Evolutionary conservation across 495 filamentous ascomycete species (phyloP).

Genomic region (Cenococcum geophilum): DNA sequence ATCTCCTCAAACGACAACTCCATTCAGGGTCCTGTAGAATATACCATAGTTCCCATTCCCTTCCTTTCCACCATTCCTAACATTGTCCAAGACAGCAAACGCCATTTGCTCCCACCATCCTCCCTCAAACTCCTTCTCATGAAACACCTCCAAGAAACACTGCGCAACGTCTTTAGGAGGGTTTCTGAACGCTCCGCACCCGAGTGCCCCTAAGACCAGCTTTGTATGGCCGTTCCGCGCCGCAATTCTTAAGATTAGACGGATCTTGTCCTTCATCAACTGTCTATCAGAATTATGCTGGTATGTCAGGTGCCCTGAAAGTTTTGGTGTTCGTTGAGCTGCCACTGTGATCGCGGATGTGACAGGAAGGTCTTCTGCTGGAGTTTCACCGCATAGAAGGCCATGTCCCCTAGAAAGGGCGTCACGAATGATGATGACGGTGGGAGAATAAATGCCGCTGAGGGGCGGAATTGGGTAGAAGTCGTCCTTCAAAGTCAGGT

Average conservation of each 20-base stretch:
- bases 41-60: slow-evolving; percentile 39
- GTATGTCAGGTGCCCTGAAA: slow-evolving; percentile 24
- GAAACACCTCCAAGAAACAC: slow-evolving; percentile 54
- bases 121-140: slow-evolving; percentile 49
- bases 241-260: slow-evolving; percentile 50
- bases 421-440: slow-evolving; percentile 51
- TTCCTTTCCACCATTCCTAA: slow-evolving; percentile 38
- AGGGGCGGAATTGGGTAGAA: slow-evolving; percentile 53
- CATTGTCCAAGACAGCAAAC: slow-evolving; percentile 48
- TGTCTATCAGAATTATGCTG: slow-evolving; percentile 40
- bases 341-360: slow-evolving; percentile 56
- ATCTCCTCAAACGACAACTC: slow-evolving; percentile 36
- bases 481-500: slow-evolving; percentile 44
- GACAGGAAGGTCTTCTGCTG: slow-evolving; percentile 40
- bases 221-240: slow-evolving; percentile 47
- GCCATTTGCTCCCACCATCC: slow-evolving; percentile 52
- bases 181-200: slow-evolving; percentile 59
- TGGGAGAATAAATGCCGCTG: slow-evolving; percentile 54
- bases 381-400: slow-evolving; percentile 38
- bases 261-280: slow-evolving; percentile 53
- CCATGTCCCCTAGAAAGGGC: slow-evolving; percentile 40
- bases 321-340: slow-evolving; percentile 43
- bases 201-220: slow-evolving; percentile 60
- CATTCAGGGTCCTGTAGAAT: slow-evolving; percentile 46
- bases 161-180: slow-evolving; percentile 55